Conservation (phyloP, 2,329 filamentous ascomycete genomes). For the Penicillium concentricum region DNA sequence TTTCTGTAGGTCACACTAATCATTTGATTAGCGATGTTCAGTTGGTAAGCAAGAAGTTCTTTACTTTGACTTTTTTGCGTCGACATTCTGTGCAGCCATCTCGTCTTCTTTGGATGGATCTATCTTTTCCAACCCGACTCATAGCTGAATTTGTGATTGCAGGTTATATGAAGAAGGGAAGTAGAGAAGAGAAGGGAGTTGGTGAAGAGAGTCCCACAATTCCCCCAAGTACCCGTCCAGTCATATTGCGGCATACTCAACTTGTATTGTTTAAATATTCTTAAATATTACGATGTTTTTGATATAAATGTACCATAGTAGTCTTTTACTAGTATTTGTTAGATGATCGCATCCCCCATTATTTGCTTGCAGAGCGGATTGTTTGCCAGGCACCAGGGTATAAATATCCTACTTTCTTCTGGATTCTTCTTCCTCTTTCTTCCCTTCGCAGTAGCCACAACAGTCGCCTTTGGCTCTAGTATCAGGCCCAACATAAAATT, state of each 20-base stretch:
- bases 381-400: too few species aligned
- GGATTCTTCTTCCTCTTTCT: too few species aligned
- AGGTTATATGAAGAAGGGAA: background rate
- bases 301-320: background rate
- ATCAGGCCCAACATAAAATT: too few species aligned
- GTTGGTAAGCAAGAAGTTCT: background rate
- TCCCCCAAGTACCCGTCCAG: background rate
- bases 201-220: background rate
- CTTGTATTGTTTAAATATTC: background rate
- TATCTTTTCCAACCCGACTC: background rate
- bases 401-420: too few species aligned
- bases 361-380: too few species aligned
- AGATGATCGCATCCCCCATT: too few species aligned
- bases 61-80: slow-evolving; percentile 32
- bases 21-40: background rate
- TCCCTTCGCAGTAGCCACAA: too few species aligned
- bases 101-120: slow-evolving; percentile 23
- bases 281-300: background rate
- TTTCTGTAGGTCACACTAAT: slow-evolving; percentile 27
- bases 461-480: too few species aligned
- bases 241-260: background rate
- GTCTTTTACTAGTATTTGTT: too few species aligned
- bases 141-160: background rate
- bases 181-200: background rate
- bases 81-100: slow-evolving; percentile 33